phyloP scores from a whole-genome alignment of 2,329 filamentous ascomycete species.

The Arthroderma uncinatum region DNA sequence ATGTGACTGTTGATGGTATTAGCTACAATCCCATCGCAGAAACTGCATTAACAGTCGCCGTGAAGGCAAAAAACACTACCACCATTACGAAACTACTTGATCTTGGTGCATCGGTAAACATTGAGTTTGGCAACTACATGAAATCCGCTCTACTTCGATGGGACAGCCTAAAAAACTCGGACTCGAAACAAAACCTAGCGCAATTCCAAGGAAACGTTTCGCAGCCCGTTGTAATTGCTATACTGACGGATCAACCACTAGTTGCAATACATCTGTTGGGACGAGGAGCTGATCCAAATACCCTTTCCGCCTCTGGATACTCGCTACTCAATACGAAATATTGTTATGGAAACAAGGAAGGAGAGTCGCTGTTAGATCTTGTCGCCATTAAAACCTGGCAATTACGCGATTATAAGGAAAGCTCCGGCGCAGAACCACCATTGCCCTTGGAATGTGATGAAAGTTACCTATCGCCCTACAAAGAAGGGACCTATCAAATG shows the following conservation, averaged over 20 bases:
- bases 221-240: conserved; percentile 52
- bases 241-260: conserved; percentile 40
- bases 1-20: not conserved
- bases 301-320: conserved; percentile 37
- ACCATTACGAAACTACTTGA: conserved; percentile 51
- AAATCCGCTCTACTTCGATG: not conserved
- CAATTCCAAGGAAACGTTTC: not conserved
- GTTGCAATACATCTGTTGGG: conserved; percentile 50
- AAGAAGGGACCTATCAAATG: not conserved
- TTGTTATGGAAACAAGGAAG: not conserved
- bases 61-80: conserved; percentile 35
- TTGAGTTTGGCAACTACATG: not conserved
- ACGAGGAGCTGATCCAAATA: conserved; percentile 55
- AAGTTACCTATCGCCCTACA: conserved; percentile 4
- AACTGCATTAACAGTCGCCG: conserved; percentile 7
- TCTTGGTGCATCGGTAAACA: conserved; percentile 41
- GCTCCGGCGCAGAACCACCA: not conserved
- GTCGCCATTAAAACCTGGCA: not conserved
- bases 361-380: conserved; percentile 8
- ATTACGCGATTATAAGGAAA: not conserved
- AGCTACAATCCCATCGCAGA: not conserved
- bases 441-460: conserved; percentile 5
- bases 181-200: not conserved
- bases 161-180: not conserved
- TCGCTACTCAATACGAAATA: conserved; percentile 3